These are phyloP conservation scores for Ogataea pini DNA, from an alignment of 805 yeast genomes.

Conservation along the genomic window DNA sequence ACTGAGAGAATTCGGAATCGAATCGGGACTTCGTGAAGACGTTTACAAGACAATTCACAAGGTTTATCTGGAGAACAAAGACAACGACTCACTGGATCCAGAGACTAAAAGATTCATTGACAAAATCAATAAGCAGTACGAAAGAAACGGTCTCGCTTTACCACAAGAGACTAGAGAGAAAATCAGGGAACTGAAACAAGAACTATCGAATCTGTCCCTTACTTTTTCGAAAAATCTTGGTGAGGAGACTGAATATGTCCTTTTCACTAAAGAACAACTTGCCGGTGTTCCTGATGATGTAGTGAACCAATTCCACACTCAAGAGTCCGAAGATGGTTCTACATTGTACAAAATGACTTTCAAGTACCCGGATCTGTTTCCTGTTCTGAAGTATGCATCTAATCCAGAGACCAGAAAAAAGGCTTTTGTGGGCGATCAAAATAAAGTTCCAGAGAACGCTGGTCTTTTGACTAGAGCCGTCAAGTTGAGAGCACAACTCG, in stretches of 20 bases:
- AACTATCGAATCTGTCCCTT: slow-evolving; percentile 56
- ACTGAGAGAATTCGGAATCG: slow-evolving; percentile 59
- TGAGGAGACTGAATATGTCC: slow-evolving; percentile 63
- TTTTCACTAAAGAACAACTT: slow-evolving; percentile 64
- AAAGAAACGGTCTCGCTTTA: slow-evolving; percentile 69
- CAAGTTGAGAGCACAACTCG: slow-evolving; percentile 59
- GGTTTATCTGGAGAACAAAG: slow-evolving; percentile 44
- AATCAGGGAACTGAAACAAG: slow-evolving; percentile 58
- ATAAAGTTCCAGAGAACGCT: slow-evolving; percentile 66
- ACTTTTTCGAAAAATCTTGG: slow-evolving; percentile 66
- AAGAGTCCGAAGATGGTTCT: slow-evolving; percentile 40
- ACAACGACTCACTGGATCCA: slow-evolving; percentile 39
- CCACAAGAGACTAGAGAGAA: slow-evolving; percentile 54
- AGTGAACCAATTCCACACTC: slow-evolving; percentile 55
- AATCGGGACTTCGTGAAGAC: slow-evolving; percentile 64
- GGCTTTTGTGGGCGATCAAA: slow-evolving; percentile 68
- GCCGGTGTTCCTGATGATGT: slow-evolving; percentile 73
- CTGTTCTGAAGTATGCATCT: slow-evolving; percentile 73
- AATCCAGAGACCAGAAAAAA: slow-evolving; percentile 62
- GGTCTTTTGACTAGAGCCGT: slow-evolving; percentile 61
- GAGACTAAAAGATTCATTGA: slow-evolving; percentile 60
- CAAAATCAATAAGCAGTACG: slow-evolving; percentile 56
- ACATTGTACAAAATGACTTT: slow-evolving; percentile 63
- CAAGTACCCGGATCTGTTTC: slow-evolving; percentile 79
- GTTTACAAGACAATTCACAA: slow-evolving; percentile 59